Evolutionary conservation across 225 moss, liverwort and hornwort species (phyloP).

Genomic region (Climacium dendroides): DNA sequence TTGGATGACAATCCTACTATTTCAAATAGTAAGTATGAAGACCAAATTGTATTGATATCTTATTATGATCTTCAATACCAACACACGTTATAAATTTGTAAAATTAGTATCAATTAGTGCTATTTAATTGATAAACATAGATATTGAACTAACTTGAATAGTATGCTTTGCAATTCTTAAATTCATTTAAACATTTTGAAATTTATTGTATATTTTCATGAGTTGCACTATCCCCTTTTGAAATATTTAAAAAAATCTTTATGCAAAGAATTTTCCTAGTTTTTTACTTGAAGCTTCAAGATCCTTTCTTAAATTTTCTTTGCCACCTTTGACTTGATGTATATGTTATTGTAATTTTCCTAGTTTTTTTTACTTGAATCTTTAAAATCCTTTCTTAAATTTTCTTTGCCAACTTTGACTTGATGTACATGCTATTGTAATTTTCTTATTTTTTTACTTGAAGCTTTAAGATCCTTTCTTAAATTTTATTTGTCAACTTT

Average conservation of each 20-base stretch:
- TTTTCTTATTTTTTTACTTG: too few relatives aligned
- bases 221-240: not conserved
- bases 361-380: too few relatives aligned
- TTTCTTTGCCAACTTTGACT: rapidly evolving
- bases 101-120: not conserved
- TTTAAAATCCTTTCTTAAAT: rapidly evolving
- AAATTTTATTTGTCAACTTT: not conserved
- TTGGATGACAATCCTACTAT: not conserved
- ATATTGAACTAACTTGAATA: not conserved
- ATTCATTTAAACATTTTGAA: not conserved
- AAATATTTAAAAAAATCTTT: not conserved
- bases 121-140: not conserved
- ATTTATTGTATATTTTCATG: not conserved
- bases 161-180: not conserved
- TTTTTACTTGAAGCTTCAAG: too few relatives aligned
- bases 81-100: rapidly evolving
- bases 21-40: not conserved
- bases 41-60: not conserved
- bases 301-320: rapidly evolving
- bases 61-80: not conserved
- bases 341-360: too few relatives aligned
- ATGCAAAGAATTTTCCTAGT: rapidly evolving
- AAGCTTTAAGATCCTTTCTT: rapidly evolving
- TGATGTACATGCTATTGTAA: rapidly evolving
- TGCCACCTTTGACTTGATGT: rapidly evolving